A percentile compares a stretch with the other conserved stretches of the same genome.
These are phyloP conservation scores for Daldinia bambusicola DNA, from an alignment of 495 filamentous ascomycete genomes.

Conservation along the genomic window DNA sequence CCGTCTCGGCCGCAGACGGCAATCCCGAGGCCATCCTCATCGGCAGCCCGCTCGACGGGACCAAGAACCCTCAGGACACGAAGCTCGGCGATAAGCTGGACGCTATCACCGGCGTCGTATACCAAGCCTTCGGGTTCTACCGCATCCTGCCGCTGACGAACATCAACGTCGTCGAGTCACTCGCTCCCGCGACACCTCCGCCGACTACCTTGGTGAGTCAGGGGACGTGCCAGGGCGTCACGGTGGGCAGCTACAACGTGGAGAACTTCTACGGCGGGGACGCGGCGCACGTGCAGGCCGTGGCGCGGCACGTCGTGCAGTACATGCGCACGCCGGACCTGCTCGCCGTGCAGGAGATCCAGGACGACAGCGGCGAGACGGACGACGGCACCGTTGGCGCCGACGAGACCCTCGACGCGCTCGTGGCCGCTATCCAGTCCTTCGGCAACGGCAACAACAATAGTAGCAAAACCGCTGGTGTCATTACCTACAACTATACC, in stretches of 20 bases:
- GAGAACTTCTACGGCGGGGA: slow-evolving; percentile 65
- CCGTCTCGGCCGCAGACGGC: slow-evolving; percentile 61
- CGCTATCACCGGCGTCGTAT: slow-evolving; percentile 68
- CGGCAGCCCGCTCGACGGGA: slow-evolving; percentile 67
- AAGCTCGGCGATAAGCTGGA: slow-evolving; percentile 66
- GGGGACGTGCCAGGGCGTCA: slow-evolving; percentile 61
- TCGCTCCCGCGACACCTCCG: slow-evolving; percentile 47
- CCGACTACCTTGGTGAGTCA: slow-evolving; percentile 57
- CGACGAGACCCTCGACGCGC: slow-evolving; percentile 58
- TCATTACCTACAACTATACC: slow-evolving; percentile 57
- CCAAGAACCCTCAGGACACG: slow-evolving; percentile 61
- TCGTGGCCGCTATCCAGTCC: slow-evolving; percentile 53
- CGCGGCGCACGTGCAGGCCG: slow-evolving; percentile 53
- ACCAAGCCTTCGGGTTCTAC: slow-evolving; percentile 68
- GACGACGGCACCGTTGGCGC: slow-evolving; percentile 61
- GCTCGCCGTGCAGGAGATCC: slow-evolving; percentile 69
- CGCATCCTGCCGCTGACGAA: slow-evolving; percentile 65
- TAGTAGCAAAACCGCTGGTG: slow-evolving; percentile 32
- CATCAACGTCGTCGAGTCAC: slow-evolving; percentile 53
- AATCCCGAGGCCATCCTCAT: slow-evolving; percentile 72
- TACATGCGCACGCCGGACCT: slow-evolving; percentile 64
- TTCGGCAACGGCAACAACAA: slow-evolving; percentile 39
- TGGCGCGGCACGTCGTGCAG: slow-evolving; percentile 66
- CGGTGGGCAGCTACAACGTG: slow-evolving; percentile 69
- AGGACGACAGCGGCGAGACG: slow-evolving; percentile 65